Evolutionary conservation across 129 eudicot species (phyloP).

Genomic region (Centaurea solstitialis): DNA sequence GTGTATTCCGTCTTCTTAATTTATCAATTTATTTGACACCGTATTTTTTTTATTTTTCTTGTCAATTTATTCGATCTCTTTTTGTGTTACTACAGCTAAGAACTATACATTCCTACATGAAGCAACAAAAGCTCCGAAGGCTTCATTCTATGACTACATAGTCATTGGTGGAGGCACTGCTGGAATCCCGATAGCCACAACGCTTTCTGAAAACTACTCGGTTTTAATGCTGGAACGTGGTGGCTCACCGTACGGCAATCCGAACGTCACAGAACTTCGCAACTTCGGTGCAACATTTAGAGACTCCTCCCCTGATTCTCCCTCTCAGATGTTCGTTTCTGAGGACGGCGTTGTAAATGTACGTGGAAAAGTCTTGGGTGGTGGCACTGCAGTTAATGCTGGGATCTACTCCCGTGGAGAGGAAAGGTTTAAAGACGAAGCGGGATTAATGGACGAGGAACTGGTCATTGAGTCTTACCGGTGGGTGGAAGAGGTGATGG

Average conservation of each 20-base stretch:
- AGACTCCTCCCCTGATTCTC: conserved; percentile 39
- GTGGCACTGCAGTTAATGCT: conserved; percentile 13
- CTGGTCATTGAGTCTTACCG: conserved; percentile 48
- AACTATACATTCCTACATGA: background rate
- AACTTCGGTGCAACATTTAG: background rate
- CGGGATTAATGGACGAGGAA: conserved; percentile 18
- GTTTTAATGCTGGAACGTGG: conserved; percentile 1
- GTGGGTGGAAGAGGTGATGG: conserved; percentile 30
- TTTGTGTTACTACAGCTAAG: background rate
- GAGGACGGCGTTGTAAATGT: conserved; percentile 60
- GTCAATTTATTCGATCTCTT: background rate
- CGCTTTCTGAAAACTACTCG: background rate
- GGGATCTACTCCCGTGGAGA: conserved; percentile 42
- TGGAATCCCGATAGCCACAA: background rate
- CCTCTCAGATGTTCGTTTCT: conserved; percentile 58
- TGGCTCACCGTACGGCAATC: conserved; percentile 3
- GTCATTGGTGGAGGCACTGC: background rate
- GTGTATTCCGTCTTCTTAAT: background rate
- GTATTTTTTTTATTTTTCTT: background rate
- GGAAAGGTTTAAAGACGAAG: background rate
- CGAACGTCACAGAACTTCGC: background rate
- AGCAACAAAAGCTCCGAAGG: background rate
- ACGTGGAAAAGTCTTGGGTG: conserved; percentile 41
- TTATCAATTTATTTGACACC: background rate
- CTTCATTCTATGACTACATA: background rate